Conservation (phyloP, 495 filamentous ascomycete genomes). For the Tuber umbilicatum region DNA sequence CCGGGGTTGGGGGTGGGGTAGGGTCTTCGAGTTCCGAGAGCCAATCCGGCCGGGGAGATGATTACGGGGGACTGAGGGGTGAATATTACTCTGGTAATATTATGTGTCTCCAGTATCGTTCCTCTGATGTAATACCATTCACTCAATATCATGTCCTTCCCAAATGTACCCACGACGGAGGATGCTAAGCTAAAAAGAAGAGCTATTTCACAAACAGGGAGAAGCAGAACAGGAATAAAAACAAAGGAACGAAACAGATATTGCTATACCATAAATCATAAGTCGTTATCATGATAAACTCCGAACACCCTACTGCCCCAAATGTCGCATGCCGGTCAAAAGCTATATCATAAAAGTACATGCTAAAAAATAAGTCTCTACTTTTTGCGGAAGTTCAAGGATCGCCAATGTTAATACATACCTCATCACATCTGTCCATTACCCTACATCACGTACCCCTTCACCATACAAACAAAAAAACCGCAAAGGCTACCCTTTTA, state of each 20-base stretch:
- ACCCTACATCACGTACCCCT: not conserved
- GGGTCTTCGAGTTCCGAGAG: not conserved
- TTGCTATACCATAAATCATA: not conserved
- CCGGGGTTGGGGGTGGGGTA: not conserved
- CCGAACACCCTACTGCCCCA: not conserved
- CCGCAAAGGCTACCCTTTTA: slow-evolving; percentile 25
- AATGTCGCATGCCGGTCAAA: not conserved
- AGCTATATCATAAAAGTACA: not conserved
- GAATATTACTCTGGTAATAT: not conserved
- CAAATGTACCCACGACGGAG: not conserved
- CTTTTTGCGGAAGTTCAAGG: not conserved
- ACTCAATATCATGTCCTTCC: not conserved
- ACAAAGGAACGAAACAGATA: not conserved
- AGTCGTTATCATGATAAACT: not conserved
- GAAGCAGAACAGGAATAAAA: not conserved
- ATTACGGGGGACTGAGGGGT: not conserved
- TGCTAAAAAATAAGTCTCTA: not conserved
- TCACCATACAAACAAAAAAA: not conserved
- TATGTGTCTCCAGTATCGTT: not conserved
- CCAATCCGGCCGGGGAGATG: not conserved
- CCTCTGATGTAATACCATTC: not conserved
- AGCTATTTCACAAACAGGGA: not conserved
- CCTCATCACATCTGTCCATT: not conserved
- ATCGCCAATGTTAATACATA: not conserved
- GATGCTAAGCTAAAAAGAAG: not conserved